These are phyloP conservation scores for Penicillium flavigenum DNA, from an alignment of 495 filamentous ascomycete genomes.

Conservation along the genomic window DNA sequence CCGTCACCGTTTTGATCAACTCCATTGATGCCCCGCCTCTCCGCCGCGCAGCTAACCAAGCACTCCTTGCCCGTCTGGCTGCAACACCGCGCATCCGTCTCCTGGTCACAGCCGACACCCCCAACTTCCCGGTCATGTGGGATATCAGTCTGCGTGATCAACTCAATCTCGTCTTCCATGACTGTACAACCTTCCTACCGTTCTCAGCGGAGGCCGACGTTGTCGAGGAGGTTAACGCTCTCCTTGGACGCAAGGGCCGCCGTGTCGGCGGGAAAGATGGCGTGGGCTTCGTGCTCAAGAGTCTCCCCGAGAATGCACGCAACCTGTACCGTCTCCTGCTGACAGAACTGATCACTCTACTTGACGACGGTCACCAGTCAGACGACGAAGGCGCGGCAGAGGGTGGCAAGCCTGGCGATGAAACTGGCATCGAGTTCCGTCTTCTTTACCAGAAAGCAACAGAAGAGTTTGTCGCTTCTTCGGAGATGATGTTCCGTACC, in stretches of 20 bases:
- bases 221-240: constrained; percentile 81
- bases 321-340: constrained; percentile 81
- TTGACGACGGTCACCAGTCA: constrained; percentile 49
- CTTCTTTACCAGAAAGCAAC: constrained; percentile 91
- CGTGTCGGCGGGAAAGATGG: constrained; percentile 87
- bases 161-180: constrained; percentile 87
- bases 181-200: constrained; percentile 84
- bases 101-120: constrained; percentile 80
- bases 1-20: constrained; percentile 74
- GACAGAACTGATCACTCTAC: constrained; percentile 73
- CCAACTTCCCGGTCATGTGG: constrained; percentile 86
- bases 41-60: constrained; percentile 66
- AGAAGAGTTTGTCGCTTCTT: constrained; percentile 95
- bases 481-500: constrained; percentile 91
- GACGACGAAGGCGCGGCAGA: constrained; percentile 44
- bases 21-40: constrained; percentile 79
- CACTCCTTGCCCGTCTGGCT: constrained; percentile 72
- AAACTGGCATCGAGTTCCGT: constrained; percentile 77
- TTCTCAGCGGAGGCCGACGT: constrained; percentile 71
- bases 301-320: constrained; percentile 87
- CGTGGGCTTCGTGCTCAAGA: constrained; percentile 84
- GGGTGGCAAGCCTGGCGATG: constrained; percentile 29
- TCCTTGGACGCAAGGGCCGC: constrained; percentile 80
- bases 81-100: constrained; percentile 72
- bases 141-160: constrained; percentile 74